Evolutionary conservation across 1,284 basidiomycete species (phyloP).

Genomic region (Naganishia liquefaciens): DNA sequence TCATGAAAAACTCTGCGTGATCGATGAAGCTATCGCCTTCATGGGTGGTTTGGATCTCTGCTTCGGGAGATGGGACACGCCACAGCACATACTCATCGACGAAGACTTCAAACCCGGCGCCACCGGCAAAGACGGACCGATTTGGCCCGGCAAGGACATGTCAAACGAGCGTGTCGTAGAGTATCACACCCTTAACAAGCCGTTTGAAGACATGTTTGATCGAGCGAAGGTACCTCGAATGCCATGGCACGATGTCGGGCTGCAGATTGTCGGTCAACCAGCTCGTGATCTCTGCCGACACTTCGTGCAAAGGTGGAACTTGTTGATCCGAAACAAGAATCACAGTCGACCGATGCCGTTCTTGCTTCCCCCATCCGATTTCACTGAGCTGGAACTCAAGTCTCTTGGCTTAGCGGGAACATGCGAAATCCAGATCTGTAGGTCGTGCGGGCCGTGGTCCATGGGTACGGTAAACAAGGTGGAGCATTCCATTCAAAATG

Average conservation of each 20-base stretch:
- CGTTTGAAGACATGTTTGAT: constrained; percentile 92
- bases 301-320: constrained; percentile 94
- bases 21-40: constrained; percentile 96
- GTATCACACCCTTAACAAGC: constrained; percentile 85
- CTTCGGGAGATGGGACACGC: constrained; percentile 94
- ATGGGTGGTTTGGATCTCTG: constrained; percentile 94
- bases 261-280: constrained; percentile 95
- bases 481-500: constrained; percentile 93
- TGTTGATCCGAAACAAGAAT: constrained; percentile 89
- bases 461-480: constrained; percentile 82
- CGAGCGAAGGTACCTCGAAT: constrained; percentile 85
- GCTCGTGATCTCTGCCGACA: constrained; percentile 92
- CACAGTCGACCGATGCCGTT: constrained; percentile 91
- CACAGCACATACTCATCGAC: constrained; percentile 87
- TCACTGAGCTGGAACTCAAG: constrained; percentile 75
- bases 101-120: constrained; percentile 64
- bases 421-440: constrained; percentile 95
- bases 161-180: constrained; percentile 87
- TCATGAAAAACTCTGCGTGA: constrained; percentile 97
- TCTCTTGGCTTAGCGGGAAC: constrained; percentile 87
- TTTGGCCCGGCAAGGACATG: constrained; percentile 76
- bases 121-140: constrained; percentile 63
- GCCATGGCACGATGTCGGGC: constrained; percentile 98
- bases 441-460: constrained; percentile 94
- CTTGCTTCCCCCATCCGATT: constrained; percentile 90